These are phyloP conservation scores for Aspergillus neotritici DNA, from an alignment of 2,329 filamentous ascomycete genomes.

Conservation along the genomic window DNA sequence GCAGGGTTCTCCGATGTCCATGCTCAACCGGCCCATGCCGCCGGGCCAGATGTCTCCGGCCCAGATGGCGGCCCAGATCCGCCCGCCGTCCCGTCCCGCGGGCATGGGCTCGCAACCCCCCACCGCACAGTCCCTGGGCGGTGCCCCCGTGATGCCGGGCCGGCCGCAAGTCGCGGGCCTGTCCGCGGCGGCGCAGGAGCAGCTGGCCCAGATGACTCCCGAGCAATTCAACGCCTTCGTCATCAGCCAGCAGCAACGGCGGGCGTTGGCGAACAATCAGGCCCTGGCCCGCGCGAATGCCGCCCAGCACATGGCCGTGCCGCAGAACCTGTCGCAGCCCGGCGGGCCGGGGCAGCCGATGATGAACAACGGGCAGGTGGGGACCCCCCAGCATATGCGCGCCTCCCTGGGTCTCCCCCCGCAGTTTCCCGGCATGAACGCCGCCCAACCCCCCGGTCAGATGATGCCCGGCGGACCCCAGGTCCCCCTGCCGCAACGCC, in stretches of 20 bases:
- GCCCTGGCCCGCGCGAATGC: conserved; percentile 27
- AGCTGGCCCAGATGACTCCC: conserved; percentile 30
- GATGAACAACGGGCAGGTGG: conserved; percentile 27
- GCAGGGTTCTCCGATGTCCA: conserved; percentile 37
- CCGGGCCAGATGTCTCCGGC: conserved; percentile 35
- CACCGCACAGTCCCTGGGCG: conserved; percentile 20
- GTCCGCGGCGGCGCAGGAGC: conserved; percentile 32
- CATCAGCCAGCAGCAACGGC: conserved; percentile 32
- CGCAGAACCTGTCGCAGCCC: conserved; percentile 26
- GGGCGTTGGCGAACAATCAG: conserved; percentile 25
- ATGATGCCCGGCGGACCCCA: conserved; percentile 29
- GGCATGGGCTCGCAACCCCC: conserved; percentile 29
- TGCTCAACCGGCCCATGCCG: conserved; percentile 40
- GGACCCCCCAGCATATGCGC: conserved; percentile 30
- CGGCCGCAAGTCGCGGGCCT: conserved; percentile 30
- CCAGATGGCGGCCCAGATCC: conserved; percentile 29
- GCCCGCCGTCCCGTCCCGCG: conserved; percentile 30
- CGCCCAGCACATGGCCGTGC: conserved; percentile 27
- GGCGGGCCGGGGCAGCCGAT: conserved; percentile 28
- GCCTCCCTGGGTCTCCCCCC: conserved; percentile 32
- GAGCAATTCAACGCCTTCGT: conserved; percentile 32
- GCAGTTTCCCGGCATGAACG: conserved; percentile 28
- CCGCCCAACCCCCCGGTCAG: conserved; percentile 25
- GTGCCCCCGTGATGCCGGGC: conserved; percentile 28
- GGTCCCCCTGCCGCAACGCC: conserved; percentile 29